Conservation (phyloP, 768 basidiomycete species). For the Kwoniella sp. region DNA sequence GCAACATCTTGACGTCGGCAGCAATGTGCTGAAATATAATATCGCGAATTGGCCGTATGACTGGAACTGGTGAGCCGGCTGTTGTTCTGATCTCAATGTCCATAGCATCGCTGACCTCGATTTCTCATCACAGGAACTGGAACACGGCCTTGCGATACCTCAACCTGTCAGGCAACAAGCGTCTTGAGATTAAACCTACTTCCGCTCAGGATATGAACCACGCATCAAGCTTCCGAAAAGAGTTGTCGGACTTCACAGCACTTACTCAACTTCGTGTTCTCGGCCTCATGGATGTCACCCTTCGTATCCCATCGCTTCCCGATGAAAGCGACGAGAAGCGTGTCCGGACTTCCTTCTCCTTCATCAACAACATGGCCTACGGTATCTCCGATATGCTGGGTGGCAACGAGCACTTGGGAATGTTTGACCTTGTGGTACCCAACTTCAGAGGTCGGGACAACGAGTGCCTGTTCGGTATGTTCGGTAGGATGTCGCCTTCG, state of each 20-base stretch:
- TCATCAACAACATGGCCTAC: constrained; percentile 88
- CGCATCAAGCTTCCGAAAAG: constrained; percentile 52
- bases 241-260: constrained; percentile 81
- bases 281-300: constrained; percentile 93
- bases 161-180: constrained; percentile 95
- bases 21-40: constrained; percentile 92
- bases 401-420: constrained; percentile 70
- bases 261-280: constrained; percentile 82
- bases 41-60: constrained; percentile 98
- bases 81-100: background rate
- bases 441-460: constrained; percentile 74
- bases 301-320: constrained; percentile 63
- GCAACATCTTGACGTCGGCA: constrained; percentile 85
- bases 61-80: constrained; percentile 85
- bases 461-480: constrained; percentile 94
- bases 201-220: constrained; percentile 57
- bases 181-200: constrained; percentile 89
- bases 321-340: constrained; percentile 78
- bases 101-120: background rate
- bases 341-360: constrained; percentile 84
- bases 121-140: constrained; percentile 73
- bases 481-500: constrained; percentile 72
- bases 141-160: constrained; percentile 90
- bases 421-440: constrained; percentile 89
- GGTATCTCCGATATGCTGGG: constrained; percentile 94